A percentile compares a stretch with the other conserved stretches of the same genome.
Conservation (phyloP, 495 filamentous ascomycete genomes). For the Neurospora sp. region DNA sequence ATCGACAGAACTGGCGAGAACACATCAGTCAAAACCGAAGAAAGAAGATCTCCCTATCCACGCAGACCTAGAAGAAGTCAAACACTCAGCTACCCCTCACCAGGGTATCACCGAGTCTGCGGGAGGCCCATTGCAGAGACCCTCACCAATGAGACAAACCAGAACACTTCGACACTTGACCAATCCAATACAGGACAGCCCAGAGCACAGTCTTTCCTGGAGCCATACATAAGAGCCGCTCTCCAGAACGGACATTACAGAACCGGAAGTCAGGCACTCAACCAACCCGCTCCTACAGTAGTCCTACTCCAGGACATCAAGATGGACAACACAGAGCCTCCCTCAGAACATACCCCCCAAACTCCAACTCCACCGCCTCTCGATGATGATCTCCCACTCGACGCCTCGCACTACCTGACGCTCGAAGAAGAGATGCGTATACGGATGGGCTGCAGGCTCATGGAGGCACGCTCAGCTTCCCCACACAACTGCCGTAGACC, state of each 20-base stretch:
- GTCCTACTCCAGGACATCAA: not conserved
- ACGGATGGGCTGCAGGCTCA: not conserved
- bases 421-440: not conserved
- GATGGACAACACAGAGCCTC: not conserved
- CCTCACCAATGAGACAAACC: not conserved
- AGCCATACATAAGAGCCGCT: not conserved
- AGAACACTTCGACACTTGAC: not conserved
- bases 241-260: not conserved
- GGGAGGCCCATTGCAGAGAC: not conserved
- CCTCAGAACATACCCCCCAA: not conserved
- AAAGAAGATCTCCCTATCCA: not conserved
- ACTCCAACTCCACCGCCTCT: not conserved
- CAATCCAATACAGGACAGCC: not conserved
- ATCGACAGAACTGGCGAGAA: not conserved
- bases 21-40: not conserved
- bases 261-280: not conserved
- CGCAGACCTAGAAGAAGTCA: not conserved
- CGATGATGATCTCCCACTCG: not conserved
- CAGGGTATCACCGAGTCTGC: not conserved
- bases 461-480: too few relatives aligned
- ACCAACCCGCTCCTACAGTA: not conserved
- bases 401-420: not conserved
- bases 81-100: not conserved
- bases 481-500: too few relatives aligned
- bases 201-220: not conserved